These are phyloP conservation scores for Metschnikowia bowlesiae DNA, from an alignment of 805 yeast species.

Conservation along the genomic window DNA sequence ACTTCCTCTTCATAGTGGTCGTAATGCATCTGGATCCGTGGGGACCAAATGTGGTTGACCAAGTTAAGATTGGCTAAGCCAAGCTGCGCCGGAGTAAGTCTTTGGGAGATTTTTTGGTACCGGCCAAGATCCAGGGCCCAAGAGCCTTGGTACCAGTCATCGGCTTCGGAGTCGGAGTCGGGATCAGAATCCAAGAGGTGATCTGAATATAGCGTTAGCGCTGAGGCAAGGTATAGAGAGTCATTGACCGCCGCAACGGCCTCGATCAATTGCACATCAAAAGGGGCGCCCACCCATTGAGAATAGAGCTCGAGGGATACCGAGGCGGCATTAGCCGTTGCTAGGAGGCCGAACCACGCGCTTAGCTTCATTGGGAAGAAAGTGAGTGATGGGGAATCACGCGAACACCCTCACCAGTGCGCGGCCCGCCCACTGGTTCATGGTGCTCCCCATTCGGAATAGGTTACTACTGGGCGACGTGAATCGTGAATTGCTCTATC, in stretches of 20 bases:
- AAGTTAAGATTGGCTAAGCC: constrained; percentile 40
- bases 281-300: constrained; percentile 13
- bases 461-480: no score
- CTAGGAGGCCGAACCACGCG: background rate
- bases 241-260: constrained; percentile 14
- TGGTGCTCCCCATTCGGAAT: no score
- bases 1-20: constrained; percentile 41
- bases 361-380: background rate
- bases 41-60: constrained; percentile 48
- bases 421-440: background rate
- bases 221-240: constrained; percentile 6
- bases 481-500: no score
- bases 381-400: background rate
- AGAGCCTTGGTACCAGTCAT: background rate
- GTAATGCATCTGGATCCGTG: constrained; percentile 63
- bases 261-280: constrained; percentile 14
- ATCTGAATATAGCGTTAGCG: constrained; percentile 4
- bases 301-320: constrained; percentile 10
- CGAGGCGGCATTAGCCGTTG: constrained; percentile 2
- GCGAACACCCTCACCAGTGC: background rate
- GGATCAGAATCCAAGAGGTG: constrained; percentile 9
- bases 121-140: background rate
- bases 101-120: background rate
- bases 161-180: constrained; percentile 6
- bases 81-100: constrained; percentile 4